Percentiles rank a stretch among this genome's conserved stretches.
These are phyloP conservation scores for Speleostelium caveatum DNA, from an alignment of 78 protist species.

Conservation along the genomic window DNA sequence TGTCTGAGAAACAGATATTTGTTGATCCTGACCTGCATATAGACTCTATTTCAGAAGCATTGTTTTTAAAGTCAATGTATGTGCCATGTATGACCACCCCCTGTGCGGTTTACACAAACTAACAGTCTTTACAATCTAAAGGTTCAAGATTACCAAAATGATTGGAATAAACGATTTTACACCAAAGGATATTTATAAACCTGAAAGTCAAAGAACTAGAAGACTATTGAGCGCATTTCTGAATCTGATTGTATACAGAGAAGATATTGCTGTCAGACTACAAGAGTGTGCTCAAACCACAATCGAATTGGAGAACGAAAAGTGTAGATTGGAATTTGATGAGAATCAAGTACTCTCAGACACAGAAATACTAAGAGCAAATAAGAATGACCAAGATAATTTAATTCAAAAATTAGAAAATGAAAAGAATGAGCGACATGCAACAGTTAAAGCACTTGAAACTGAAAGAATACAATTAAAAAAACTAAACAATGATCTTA, in stretches of 20 bases:
- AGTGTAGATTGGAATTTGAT: neutral
- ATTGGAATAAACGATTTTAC: conserved; percentile 24
- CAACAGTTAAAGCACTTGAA: neutral
- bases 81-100: neutral
- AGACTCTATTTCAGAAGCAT: neutral
- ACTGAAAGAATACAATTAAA: neutral
- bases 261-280: neutral
- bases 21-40: neutral
- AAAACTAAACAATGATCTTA: too few relatives aligned
- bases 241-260: neutral
- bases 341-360: neutral
- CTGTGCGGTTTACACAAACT: neutral
- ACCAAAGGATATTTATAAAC: conserved; percentile 14
- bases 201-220: neutral
- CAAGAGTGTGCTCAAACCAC: neutral
- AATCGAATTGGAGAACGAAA: neutral
- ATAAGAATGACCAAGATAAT: neutral
- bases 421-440: neutral
- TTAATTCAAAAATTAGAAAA: neutral
- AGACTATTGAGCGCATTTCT: conserved; percentile 3
- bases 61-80: conserved; percentile 1
- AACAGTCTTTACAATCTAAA: neutral
- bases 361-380: neutral
- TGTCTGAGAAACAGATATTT: neutral
- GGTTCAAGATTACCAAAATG: neutral